These are phyloP conservation scores for Penicillium sclerotiorum DNA, from an alignment of 2,329 filamentous ascomycete genomes.

Conservation along the genomic window DNA sequence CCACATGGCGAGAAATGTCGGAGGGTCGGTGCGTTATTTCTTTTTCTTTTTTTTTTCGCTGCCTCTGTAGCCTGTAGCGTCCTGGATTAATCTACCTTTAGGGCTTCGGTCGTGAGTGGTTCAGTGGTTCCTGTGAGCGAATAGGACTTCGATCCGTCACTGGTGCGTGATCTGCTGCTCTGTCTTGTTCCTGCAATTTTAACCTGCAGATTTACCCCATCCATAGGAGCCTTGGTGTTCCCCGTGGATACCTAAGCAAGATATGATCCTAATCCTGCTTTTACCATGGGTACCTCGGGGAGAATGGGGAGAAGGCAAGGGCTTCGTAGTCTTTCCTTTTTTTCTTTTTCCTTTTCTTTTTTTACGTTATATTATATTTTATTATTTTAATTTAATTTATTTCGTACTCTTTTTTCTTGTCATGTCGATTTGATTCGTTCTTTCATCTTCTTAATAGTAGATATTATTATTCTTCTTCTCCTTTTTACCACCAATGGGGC, in stretches of 20 bases:
- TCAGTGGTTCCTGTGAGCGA: conserved; percentile 4
- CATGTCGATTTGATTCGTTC: no score
- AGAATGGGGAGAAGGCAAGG: not conserved
- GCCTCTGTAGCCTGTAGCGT: not conserved
- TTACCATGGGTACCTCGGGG: not conserved
- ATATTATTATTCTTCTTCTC: not conserved
- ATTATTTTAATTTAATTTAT: no score
- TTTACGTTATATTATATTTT: no score
- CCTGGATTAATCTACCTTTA: no score
- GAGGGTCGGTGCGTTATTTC: conserved; percentile 13
- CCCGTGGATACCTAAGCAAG: no score
- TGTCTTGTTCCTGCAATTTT: conserved; percentile 10
- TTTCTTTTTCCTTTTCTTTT: not conserved
- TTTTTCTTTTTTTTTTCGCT: no score
- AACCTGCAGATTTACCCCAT: not conserved
- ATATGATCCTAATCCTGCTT: no score
- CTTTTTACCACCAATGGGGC: not conserved
- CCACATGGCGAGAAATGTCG: conserved; percentile 20
- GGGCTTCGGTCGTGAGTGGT: no score
- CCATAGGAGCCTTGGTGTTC: not conserved
- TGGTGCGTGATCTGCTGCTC: conserved; percentile 10
- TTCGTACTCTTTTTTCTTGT: no score
- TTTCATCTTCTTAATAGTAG: no score
- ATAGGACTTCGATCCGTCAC: conserved; percentile 12
- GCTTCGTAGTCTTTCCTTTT: not conserved